These are phyloP conservation scores for Orobanche coerulescens DNA, from an alignment of 257 asterid species.

Conservation along the genomic window DNA sequence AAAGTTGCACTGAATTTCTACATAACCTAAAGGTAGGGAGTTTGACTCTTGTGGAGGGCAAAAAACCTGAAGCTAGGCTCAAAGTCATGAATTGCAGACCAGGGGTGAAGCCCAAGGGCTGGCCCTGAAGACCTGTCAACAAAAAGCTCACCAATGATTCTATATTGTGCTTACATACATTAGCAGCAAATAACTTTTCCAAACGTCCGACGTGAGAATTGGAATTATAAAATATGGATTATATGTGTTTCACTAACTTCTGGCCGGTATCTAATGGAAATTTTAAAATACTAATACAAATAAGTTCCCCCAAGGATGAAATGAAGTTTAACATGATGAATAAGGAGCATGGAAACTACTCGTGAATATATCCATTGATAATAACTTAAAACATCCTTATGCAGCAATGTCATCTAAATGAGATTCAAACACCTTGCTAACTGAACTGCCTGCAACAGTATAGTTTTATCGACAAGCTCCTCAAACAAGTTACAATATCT, in stretches of 20 bases:
- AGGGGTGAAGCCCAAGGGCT: too few species aligned
- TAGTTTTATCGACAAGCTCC: slow-evolving; percentile 18
- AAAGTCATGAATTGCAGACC: too few species aligned
- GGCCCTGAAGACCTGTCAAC: too few species aligned
- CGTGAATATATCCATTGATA: slow-evolving; percentile 20
- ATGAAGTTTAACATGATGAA: neutral
- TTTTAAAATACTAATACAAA: neutral
- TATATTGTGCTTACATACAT: neutral
- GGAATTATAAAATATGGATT: neutral
- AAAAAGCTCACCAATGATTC: neutral
- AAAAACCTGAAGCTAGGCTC: too few species aligned
- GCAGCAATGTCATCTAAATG: slow-evolving; percentile 20
- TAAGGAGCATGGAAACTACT: neutral
- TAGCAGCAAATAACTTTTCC: too few species aligned
- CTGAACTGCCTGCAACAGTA: slow-evolving; percentile 4
- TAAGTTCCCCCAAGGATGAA: neutral
- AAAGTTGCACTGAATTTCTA: too few species aligned
- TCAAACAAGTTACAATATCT: slow-evolving; percentile 16
- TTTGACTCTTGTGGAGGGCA: too few species aligned
- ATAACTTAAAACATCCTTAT: slow-evolving; percentile 10
- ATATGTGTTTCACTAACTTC: neutral
- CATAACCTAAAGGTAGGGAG: too few species aligned
- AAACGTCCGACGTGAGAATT: neutral
- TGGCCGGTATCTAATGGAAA: neutral
- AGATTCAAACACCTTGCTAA: slow-evolving; percentile 2